These are phyloP conservation scores for Penicillium crustosum DNA, from an alignment of 2,329 filamentous ascomycete species.

Conservation along the genomic window DNA sequence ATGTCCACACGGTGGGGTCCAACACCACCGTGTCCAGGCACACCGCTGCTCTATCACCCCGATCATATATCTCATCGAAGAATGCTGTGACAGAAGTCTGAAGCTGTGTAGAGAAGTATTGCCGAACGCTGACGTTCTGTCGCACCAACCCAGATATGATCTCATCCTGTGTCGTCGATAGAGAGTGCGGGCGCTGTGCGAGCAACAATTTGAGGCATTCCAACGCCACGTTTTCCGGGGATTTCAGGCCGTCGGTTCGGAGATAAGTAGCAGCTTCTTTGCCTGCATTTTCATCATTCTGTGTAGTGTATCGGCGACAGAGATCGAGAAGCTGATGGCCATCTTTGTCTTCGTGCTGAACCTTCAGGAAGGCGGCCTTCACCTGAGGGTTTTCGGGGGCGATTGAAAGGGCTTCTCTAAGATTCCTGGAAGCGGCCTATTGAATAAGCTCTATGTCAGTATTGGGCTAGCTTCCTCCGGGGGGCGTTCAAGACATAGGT, in stretches of 20 bases:
- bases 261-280: constrained; percentile 47
- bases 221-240: constrained; percentile 44
- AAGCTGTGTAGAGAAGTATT: constrained; percentile 45
- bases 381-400: constrained; percentile 48
- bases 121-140: constrained; percentile 45
- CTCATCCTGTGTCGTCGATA: constrained; percentile 46
- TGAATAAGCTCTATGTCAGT: neutral
- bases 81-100: constrained; percentile 47
- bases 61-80: constrained; percentile 51
- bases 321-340: constrained; percentile 47
- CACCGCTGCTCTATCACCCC: constrained; percentile 49
- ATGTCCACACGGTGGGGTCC: constrained; percentile 47
- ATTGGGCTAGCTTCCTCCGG: neutral
- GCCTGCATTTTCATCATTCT: constrained; percentile 45
- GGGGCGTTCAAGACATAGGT: neutral
- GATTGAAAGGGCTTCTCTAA: constrained; percentile 51
- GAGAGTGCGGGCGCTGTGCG: constrained; percentile 33
- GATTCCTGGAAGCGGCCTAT: constrained; percentile 49
- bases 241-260: constrained; percentile 44
- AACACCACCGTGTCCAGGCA: constrained; percentile 49
- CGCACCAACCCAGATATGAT: constrained; percentile 49
- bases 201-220: constrained; percentile 47
- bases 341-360: constrained; percentile 44
- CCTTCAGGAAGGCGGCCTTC: constrained; percentile 47
- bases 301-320: constrained; percentile 44